A percentile compares a stretch with the other conserved stretches of the same genome.
Conservation (phyloP, 2,329 filamentous ascomycete genomes). For the Fusarium sp. region DNA sequence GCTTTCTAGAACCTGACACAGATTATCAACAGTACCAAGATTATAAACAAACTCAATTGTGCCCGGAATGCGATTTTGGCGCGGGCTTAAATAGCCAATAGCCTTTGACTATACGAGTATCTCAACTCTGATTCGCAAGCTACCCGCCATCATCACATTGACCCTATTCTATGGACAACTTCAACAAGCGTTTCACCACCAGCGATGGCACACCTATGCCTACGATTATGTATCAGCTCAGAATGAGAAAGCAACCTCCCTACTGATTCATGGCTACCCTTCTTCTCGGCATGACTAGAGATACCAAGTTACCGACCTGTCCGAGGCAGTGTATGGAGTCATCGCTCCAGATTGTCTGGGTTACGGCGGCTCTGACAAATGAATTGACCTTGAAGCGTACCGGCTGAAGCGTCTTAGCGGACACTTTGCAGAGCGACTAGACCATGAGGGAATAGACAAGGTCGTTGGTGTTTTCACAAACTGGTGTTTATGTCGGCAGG, state of each 20-base stretch:
- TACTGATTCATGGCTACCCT: conserved; percentile 38
- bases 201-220: conserved; percentile 7
- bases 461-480: conserved; percentile 29
- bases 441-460: conserved; percentile 16
- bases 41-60: too few species aligned
- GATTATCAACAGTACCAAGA: too few species aligned
- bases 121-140: background rate
- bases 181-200: conserved; percentile 6
- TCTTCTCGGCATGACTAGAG: conserved; percentile 35
- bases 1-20: background rate
- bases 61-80: background rate
- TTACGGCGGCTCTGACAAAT: conserved; percentile 36
- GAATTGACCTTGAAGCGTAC: conserved; percentile 22
- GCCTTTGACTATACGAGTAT: background rate
- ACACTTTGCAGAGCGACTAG: conserved; percentile 29
- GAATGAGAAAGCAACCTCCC: conserved; percentile 15
- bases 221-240: conserved; percentile 22
- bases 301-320: conserved; percentile 25
- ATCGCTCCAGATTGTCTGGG: conserved; percentile 38
- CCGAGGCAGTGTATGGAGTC: conserved; percentile 28
- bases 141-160: background rate
- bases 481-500: conserved; percentile 17
- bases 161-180: background rate
- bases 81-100: too few species aligned
- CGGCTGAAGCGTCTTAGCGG: conserved; percentile 15